A percentile compares a stretch with the other conserved stretches of the same genome.
Conservation (phyloP, 148 eudicot genomes). For the Chenopodium berlandieri region DNA sequence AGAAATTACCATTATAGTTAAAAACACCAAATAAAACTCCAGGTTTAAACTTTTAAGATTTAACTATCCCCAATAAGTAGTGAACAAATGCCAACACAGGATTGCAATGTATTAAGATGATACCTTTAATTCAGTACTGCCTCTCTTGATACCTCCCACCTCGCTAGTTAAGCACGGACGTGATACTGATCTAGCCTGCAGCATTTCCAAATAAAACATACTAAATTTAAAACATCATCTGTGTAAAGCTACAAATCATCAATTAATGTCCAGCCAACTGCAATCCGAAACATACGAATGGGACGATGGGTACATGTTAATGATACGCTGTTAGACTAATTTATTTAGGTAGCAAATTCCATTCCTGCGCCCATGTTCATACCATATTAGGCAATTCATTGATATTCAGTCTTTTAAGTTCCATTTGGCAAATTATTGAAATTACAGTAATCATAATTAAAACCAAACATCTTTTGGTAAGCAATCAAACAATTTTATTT, state of each 20-base stretch:
- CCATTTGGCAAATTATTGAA: background rate
- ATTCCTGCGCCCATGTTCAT: background rate
- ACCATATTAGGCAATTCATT: background rate
- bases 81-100: background rate
- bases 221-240: background rate
- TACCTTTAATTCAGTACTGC: background rate
- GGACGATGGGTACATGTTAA: background rate
- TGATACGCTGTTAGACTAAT: no score
- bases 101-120: background rate
- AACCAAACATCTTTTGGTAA: no score
- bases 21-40: background rate
- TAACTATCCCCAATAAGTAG: background rate
- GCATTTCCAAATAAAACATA: background rate
- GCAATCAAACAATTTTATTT: no score
- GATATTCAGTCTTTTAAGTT: no score
- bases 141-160: background rate
- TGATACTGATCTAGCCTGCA: background rate
- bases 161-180: background rate
- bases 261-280: background rate
- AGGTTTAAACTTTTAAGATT: no score
- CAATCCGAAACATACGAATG: background rate
- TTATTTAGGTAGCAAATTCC: no score
- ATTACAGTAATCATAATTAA: background rate
- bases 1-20: background rate
- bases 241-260: background rate